Base-by-base conservation (phyloP, 306 rosid genomes). In the Quercus robur region DNA sequence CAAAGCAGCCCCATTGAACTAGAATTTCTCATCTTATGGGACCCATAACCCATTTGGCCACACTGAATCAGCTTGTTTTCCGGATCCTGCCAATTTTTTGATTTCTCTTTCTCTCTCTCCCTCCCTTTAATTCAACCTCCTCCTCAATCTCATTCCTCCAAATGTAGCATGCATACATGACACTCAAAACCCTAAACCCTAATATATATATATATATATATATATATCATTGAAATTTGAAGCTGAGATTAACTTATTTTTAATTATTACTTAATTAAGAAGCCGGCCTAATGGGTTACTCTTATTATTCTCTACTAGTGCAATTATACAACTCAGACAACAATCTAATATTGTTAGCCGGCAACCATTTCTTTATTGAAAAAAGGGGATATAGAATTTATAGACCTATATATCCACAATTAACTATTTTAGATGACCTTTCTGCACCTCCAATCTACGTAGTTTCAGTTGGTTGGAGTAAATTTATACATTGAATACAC, bases 61-160 rank as follows among this genome's bases (percentile, higher is more conserved):
- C 72, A 20, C 76, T 56, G 25, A 77, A 64, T 79, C 77, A 66
- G 54, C 94, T 88, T 84, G 90, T 93, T 93, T 89, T 87, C 72
- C 88, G 96, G 97, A 93, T 88, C 93, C 84, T 81, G 92, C 93
- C 88, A 87, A 79, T 75, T 82, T 79, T 41, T 41, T 41, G 3
- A 41, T 41, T 41, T 41, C 64, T 77, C 59, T 76, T 76, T 54
- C 78, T 41, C 61, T 46, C 70, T 28, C 77, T 54, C 81, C 33
- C 61, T 49, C 70, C 35, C 54, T 73, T 9, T 68, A 38, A 35
- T 71, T 75, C 52, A 11, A 26, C 73, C 33, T 30, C 18, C 74
- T 74, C 11, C 11, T 41, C 46, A 41, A 8, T 8, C 46, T 41
- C 67, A 30, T 11, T 35, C 41, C 4, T 21, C 20, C 30, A 38